phyloP scores from a whole-genome alignment of 2,329 filamentous ascomycete genomes.

The Diaporthe amygdali region DNA sequence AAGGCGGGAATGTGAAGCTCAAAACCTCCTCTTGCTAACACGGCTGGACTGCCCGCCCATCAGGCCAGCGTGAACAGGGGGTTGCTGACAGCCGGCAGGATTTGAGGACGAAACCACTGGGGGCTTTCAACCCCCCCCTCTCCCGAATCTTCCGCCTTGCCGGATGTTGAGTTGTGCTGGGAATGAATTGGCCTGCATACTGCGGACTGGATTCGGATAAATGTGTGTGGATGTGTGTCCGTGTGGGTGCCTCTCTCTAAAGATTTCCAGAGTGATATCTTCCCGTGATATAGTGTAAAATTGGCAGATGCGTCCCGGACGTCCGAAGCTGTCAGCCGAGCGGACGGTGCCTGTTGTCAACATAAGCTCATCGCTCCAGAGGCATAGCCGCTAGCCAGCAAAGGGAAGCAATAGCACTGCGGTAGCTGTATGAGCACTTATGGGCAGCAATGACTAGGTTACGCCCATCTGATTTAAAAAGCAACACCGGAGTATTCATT shows the following conservation, averaged over 20 bases:
- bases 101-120: neutral
- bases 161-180: neutral
- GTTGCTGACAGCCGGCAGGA: neutral
- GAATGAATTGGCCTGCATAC: neutral
- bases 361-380: neutral
- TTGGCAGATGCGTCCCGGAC: neutral
- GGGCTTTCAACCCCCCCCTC: neutral
- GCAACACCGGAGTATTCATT: neutral
- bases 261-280: neutral
- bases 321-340: neutral
- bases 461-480: neutral
- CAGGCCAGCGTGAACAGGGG: neutral
- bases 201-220: neutral
- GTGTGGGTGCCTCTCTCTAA: neutral
- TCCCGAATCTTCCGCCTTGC: neutral
- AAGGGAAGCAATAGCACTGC: neutral
- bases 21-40: neutral
- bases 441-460: neutral
- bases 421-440: neutral
- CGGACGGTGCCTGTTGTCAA: neutral
- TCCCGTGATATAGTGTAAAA: neutral
- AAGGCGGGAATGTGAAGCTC: neutral
- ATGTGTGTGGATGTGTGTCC: neutral
- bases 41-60: neutral
- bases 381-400: neutral